A percentile compares a stretch with the other conserved stretches of the same genome.
Evolutionary conservation across 257 asterid species (phyloP).

Genomic region (Nicotiana otophora): DNA sequence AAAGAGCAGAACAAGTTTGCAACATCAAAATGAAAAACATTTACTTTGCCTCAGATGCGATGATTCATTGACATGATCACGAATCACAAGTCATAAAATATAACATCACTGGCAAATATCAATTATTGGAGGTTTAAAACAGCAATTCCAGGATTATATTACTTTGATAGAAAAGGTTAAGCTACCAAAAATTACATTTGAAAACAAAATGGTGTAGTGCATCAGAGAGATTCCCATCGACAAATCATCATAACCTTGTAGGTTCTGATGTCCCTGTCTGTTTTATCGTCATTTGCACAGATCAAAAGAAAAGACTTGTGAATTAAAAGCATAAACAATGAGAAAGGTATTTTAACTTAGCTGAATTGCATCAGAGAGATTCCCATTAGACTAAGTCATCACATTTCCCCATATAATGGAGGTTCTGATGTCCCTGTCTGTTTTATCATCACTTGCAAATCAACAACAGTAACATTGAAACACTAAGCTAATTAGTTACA

Average conservation of each 20-base stretch:
- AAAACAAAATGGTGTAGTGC: constrained; percentile 5
- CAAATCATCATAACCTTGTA: constrained; percentile 33
- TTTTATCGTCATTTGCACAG: constrained; percentile 47
- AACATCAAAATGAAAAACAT: not conserved
- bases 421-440: constrained; percentile 86
- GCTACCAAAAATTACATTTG: not conserved
- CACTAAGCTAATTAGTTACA: not conserved
- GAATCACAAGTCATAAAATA: not conserved
- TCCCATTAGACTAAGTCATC: constrained; percentile 69
- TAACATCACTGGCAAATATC: not conserved
- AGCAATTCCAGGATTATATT: not conserved
- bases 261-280: constrained; percentile 87
- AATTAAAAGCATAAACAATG: not conserved
- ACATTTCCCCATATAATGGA: constrained; percentile 9
- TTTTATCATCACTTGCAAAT: constrained; percentile 48
- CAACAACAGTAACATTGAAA: not conserved
- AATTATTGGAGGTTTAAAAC: not conserved
- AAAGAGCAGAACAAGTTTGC: not conserved
- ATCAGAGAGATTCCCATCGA: constrained; percentile 86
- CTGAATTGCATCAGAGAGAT: constrained; percentile 64
- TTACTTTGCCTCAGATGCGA: constrained; percentile 28
- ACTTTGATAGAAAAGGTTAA: too few species aligned
- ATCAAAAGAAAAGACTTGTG: not conserved
- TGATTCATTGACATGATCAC: constrained; percentile 24
- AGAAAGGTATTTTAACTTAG: not conserved